phyloP scores from a whole-genome alignment of 2,329 filamentous ascomycete genomes.

The Cladophialophora carrionii region DNA sequence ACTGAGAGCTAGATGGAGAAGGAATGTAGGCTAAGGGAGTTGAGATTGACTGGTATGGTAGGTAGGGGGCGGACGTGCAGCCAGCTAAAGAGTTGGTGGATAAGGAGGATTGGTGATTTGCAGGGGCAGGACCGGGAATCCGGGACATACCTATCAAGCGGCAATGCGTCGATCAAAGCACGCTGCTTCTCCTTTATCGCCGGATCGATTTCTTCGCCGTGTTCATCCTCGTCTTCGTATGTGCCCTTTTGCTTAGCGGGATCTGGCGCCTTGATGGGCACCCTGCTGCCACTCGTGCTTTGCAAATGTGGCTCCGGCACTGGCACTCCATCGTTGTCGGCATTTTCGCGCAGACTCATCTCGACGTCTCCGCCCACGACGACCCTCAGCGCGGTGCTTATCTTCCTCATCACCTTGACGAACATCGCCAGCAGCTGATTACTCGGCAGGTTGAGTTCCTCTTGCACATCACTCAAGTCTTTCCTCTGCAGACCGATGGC shows the following conservation, averaged over 20 bases:
- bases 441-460: slow-evolving; percentile 72
- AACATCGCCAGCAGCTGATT: slow-evolving; percentile 94
- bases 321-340: slow-evolving; percentile 42
- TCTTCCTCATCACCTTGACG: slow-evolving; percentile 90
- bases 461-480: slow-evolving; percentile 76
- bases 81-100: not conserved
- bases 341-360: slow-evolving; percentile 63
- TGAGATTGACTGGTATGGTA: not conserved
- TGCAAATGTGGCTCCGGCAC: not conserved
- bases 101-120: not conserved
- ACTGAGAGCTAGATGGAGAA: slow-evolving; percentile 36
- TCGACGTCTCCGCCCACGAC: slow-evolving; percentile 75
- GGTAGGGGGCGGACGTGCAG: slow-evolving; percentile 1
- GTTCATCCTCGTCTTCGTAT: slow-evolving; percentile 75
- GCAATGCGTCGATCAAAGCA: slow-evolving; percentile 85
- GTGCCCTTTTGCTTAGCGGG: not conserved
- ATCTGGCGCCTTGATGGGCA: not conserved
- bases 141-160: slow-evolving; percentile 74
- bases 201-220: slow-evolving; percentile 72
- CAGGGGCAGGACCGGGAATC: not conserved
- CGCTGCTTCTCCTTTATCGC: slow-evolving; percentile 78
- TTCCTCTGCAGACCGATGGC: slow-evolving; percentile 90
- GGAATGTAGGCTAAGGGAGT: slow-evolving; percentile 40
- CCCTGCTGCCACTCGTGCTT: slow-evolving; percentile 8
- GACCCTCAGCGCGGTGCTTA: slow-evolving; percentile 74